These are phyloP conservation scores for Plasmodium inui DNA, from an alignment of 169 alveolate species.

Conservation along the genomic window DNA sequence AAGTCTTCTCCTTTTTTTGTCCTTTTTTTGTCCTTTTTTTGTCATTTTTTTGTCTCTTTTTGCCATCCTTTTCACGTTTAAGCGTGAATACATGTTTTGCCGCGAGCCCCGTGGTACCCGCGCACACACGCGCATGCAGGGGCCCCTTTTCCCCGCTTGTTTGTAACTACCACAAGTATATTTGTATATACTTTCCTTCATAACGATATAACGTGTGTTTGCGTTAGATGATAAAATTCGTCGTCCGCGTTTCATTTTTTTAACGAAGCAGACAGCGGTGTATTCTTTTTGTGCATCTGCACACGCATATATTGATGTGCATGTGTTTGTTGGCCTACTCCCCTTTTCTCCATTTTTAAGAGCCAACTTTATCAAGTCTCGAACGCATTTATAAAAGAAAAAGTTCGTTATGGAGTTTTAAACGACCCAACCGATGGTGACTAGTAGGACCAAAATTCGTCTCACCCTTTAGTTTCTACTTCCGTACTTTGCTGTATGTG, in stretches of 20 bases:
- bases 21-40: not conserved
- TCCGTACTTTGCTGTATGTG: not conserved
- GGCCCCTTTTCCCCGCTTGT: not conserved
- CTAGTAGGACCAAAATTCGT: not conserved
- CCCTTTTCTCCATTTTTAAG: not conserved
- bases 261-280: not conserved
- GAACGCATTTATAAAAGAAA: conserved; percentile 1
- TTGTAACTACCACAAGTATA: not conserved
- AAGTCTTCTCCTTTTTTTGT: not conserved
- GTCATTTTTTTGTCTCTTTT: not conserved
- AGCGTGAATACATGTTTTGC: not conserved
- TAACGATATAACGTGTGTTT: not conserved
- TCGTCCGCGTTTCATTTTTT: not conserved
- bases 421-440: not conserved
- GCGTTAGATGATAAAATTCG: not conserved
- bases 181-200: not conserved
- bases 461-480: not conserved
- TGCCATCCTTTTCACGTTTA: not conserved
- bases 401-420: not conserved
- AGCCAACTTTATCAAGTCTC: not conserved
- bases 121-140: not conserved
- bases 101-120: not conserved
- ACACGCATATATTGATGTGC: not conserved
- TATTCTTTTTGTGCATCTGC: not conserved
- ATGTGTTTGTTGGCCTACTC: not conserved